Conservation (phyloP, 2,329 filamentous ascomycete species). For the Alternaria ethzedia region DNA sequence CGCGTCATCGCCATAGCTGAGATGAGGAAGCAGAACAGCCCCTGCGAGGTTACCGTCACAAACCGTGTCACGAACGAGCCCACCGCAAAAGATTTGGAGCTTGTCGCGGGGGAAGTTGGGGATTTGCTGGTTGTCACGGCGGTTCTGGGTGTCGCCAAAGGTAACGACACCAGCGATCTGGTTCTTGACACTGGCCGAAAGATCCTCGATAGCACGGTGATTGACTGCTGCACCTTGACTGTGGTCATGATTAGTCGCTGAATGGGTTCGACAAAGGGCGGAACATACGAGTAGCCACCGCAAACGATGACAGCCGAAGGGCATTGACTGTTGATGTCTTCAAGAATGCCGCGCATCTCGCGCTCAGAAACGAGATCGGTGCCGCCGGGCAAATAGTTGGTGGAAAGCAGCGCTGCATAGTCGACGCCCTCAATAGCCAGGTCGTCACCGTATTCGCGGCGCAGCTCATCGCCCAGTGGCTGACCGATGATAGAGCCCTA, state of each 20-base stretch:
- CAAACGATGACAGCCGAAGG: neutral
- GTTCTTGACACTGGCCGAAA: neutral
- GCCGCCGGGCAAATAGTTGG: conserved; percentile 4
- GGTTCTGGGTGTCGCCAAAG: neutral
- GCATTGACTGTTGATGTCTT: neutral
- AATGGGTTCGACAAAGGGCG: neutral
- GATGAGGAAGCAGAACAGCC: conserved; percentile 1
- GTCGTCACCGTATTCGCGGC: neutral
- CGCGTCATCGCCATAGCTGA: conserved; percentile 3
- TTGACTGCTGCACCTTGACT: conserved; percentile 3
- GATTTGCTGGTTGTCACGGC: conserved; percentile 1
- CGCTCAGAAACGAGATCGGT: conserved; percentile 2
- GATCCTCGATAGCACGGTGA: conserved; percentile 6
- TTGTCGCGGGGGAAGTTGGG: conserved; percentile 2
- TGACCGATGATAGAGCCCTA: conserved; percentile 2
- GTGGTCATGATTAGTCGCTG: neutral
- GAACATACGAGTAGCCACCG: neutral
- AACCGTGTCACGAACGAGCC: neutral
- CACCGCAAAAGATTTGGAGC: conserved; percentile 4
- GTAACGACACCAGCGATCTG: conserved; percentile 1
- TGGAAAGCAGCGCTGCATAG: conserved; percentile 3
- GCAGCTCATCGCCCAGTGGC: conserved; percentile 5
- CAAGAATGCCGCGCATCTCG: neutral
- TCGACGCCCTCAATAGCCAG: conserved; percentile 3
- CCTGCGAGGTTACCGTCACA: conserved; percentile 4